A percentile compares a stretch with the other conserved stretches of the same genome.
Evolutionary conservation across 805 yeast genomes (phyloP).

Genomic region (Zygoascus tannicola): DNA sequence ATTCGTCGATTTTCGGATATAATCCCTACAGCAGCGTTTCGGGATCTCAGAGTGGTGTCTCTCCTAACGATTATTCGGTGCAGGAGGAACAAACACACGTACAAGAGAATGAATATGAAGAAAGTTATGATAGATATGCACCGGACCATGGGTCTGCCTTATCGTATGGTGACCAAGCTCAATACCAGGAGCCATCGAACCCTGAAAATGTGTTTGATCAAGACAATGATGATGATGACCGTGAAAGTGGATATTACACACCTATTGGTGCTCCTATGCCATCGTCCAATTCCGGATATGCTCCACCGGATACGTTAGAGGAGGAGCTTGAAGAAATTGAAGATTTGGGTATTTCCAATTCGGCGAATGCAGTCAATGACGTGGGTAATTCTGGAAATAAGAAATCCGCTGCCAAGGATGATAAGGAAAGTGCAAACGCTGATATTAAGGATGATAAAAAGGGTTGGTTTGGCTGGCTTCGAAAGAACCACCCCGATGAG

Average conservation of each 20-base stretch:
- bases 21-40: neutral
- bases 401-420: constrained; percentile 19
- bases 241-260: constrained; percentile 6
- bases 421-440: constrained; percentile 19
- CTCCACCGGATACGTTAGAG: constrained; percentile 8
- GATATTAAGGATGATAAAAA: constrained; percentile 18
- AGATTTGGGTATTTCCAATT: constrained; percentile 15
- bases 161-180: no score
- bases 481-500: constrained; percentile 44
- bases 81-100: no score
- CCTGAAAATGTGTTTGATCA: no score
- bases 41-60: neutral
- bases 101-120: no score
- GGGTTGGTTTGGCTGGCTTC: constrained; percentile 53
- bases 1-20: neutral
- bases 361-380: constrained; percentile 6
- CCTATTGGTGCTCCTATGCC: constrained; percentile 6
- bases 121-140: no score
- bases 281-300: constrained; percentile 4
- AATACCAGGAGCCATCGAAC: no score
- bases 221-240: constrained; percentile 10
- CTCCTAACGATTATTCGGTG: no score
- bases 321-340: constrained; percentile 12
- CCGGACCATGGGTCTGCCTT: no score
- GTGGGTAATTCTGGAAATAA: constrained; percentile 15